Conservation (phyloP, 2,329 filamentous ascomycete genomes). For the Verticillium albo-atrum region DNA sequence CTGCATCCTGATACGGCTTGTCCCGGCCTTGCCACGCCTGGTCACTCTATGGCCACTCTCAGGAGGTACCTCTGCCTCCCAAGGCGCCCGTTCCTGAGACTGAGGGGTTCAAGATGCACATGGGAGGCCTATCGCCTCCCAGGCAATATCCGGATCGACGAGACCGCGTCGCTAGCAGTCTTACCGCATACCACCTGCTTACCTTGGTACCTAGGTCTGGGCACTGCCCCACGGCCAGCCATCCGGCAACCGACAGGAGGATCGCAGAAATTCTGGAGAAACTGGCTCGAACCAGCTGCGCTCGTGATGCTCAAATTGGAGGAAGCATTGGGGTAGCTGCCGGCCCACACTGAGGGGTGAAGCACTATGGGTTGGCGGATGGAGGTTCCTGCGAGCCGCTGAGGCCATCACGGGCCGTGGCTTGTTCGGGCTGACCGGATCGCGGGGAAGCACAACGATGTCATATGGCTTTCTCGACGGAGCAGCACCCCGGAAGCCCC, state of each 20-base stretch:
- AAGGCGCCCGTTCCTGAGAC: background rate
- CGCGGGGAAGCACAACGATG: background rate
- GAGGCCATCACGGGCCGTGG: background rate
- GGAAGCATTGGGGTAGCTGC: background rate
- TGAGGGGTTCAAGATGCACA: background rate
- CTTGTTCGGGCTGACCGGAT: background rate
- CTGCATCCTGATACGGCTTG: background rate
- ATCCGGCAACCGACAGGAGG: background rate
- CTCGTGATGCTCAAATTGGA: background rate
- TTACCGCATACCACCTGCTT: background rate
- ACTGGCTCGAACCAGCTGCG: background rate
- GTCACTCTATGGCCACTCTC: background rate
- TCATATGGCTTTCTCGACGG: background rate
- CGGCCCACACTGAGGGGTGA: background rate
- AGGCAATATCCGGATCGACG: background rate
- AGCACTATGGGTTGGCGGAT: constrained; percentile 2
- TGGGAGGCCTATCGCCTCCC: background rate
- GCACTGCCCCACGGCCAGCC: background rate
- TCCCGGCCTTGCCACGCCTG: background rate
- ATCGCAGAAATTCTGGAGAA: background rate
- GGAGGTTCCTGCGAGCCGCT: background rate
- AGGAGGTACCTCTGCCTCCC: background rate
- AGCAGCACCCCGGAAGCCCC: background rate
- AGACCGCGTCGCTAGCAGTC: background rate
- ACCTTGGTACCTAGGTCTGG: background rate